Base-by-base conservation (phyloP, 108 stramenopile genomes). In the Cyclotella cryptica region DNA sequence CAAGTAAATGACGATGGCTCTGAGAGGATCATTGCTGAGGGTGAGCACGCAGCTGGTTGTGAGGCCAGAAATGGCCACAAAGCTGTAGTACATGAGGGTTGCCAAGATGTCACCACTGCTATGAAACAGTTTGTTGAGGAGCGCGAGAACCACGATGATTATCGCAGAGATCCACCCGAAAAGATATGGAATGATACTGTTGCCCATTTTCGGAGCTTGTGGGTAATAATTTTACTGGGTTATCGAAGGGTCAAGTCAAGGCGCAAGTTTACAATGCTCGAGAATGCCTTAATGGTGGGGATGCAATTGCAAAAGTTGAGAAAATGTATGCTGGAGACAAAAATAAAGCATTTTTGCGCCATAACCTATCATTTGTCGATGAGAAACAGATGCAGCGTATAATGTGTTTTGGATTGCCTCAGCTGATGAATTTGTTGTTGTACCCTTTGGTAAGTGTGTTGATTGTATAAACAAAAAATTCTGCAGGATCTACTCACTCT, bases 91-190 rank as follows among this genome's bases (percentile, higher is more conserved):
- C 35, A 35, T 35, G 35, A 35, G 35, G 35, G 35, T 35, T 35
- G 35, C 35, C 35, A 49, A 49, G 47, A 49, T n/a, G 15, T 17
- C 47, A 49, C 15, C 1, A 9, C 15, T 17, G 47, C 47, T n/a
- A 49, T 49, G 47, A 49, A 49, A n/a, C 47, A 49, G 47, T 49
- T 49, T 49, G 47, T 49, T 49, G 47, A 49, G n/a, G 47, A n/a
- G 47, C 3, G 44, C 3, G 15, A 7, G 47, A 49, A 49, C n/a
- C n/a, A 3, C 9, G 15, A 17, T 9, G 3, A 17, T 49, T 17
- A 49, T 9, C 15, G 3, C 35, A 35, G 35, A 35, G 35, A 35
- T 35, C 35, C 35, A 35, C 2, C 47, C 3, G 3, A n/a, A n/a
- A 49, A 49, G n/a, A 7, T 49, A 17, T 49, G 3, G 47, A 49